These are phyloP conservation scores for Phyllosticta citribraziliensis DNA, from an alignment of 2,329 filamentous ascomycete species.

Conservation along the genomic window DNA sequence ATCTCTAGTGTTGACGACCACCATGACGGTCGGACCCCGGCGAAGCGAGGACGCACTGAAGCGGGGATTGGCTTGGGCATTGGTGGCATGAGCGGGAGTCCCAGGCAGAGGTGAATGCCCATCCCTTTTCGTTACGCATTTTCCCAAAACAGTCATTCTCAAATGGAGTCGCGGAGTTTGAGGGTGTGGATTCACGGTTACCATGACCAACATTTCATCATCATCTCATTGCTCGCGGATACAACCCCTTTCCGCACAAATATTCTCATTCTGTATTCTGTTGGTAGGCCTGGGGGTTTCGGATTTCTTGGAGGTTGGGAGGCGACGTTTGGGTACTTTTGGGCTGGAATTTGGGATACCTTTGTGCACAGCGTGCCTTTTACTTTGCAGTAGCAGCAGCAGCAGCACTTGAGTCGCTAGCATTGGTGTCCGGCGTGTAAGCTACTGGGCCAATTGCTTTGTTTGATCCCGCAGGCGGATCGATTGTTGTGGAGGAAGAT, in stretches of 20 bases:
- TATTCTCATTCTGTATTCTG: background rate
- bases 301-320: background rate
- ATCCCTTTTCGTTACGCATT: background rate
- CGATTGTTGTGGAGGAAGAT: background rate
- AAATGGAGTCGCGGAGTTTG: background rate
- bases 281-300: background rate
- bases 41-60: slow-evolving; percentile 43
- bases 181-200: background rate
- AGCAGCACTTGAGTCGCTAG: background rate
- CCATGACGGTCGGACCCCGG: slow-evolving; percentile 17
- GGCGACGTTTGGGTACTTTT: background rate
- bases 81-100: slow-evolving; percentile 25
- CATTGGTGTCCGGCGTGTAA: background rate
- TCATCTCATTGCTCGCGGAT: background rate
- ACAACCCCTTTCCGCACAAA: background rate
- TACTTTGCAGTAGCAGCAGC: background rate
- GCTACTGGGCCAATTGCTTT: background rate
- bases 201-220: background rate
- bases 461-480: background rate
- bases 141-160: background rate
- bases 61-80: slow-evolving; percentile 47
- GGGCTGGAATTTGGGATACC: background rate
- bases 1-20: slow-evolving; percentile 12
- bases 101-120: background rate
- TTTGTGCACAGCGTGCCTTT: background rate